Evolutionary conservation across 129 eudicot genomes (phyloP).

Genomic region (sunflower (Helianthus annuus)): DNA sequence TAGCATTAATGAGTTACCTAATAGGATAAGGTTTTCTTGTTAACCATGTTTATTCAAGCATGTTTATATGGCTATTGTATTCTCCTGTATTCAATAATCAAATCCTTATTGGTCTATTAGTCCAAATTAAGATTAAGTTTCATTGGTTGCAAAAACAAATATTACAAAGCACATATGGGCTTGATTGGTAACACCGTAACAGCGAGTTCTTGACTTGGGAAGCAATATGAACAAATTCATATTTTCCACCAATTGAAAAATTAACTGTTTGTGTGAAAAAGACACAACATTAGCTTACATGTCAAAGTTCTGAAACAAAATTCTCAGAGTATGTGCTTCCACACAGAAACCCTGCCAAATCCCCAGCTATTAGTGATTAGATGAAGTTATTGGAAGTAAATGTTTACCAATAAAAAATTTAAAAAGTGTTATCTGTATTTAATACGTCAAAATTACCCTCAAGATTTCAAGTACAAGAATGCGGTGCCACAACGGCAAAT

Average conservation of each 20-base stretch:
- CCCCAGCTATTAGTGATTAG: conserved; percentile 25
- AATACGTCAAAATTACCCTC: conserved; percentile 61
- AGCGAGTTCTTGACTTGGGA: not conserved
- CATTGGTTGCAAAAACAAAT: not conserved
- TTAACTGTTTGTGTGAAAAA: not conserved
- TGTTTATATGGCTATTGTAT: not conserved
- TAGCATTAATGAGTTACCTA: not conserved
- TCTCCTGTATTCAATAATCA: not conserved
- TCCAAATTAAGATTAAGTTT: conserved; percentile 3
- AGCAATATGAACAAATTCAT: conserved; percentile 22
- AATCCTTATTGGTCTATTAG: not conserved
- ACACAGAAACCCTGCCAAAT: conserved; percentile 92
- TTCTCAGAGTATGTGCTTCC: conserved; percentile 91
- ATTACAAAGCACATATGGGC: not conserved
- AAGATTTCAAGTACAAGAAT: conserved; percentile 97
- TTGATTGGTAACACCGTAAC: not conserved
- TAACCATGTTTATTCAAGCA: not conserved
- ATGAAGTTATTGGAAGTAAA: conserved; percentile 21
- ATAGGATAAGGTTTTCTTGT: conserved; percentile 10
- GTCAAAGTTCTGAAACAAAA: conserved; percentile 93
- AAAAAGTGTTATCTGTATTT: conserved; percentile 2
- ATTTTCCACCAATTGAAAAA: conserved; percentile 15
- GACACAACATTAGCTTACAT: conserved; percentile 55
- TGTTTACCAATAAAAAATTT: not conserved
- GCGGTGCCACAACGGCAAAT: conserved; percentile 96